A percentile compares a stretch with the other conserved stretches of the same genome.
Conservation (phyloP, 225 moss, liverwort and hornwort genomes). For the Climacium dendroides region DNA sequence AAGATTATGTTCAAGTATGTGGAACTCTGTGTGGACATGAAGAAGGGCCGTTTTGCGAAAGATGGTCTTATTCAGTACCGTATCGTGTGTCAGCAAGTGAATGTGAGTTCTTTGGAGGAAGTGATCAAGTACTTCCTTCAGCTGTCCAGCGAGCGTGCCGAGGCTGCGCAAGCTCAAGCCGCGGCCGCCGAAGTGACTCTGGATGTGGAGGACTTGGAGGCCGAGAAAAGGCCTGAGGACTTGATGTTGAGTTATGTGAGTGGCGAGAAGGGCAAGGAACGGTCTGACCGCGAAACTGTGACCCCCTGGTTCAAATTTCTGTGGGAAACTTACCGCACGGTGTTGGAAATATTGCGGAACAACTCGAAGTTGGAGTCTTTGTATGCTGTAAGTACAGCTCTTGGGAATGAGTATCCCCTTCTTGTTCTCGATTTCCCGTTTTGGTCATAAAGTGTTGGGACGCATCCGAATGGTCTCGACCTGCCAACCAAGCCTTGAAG, state of each 20-base stretch:
- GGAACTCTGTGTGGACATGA: slow-evolving; percentile 97
- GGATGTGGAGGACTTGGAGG: slow-evolving; percentile 90
- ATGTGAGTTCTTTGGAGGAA: slow-evolving; percentile 87
- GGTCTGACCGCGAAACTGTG: slow-evolving; percentile 87
- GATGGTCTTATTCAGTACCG: slow-evolving; percentile 96
- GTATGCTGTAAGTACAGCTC: slow-evolving; percentile 46
- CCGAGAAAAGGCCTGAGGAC: slow-evolving; percentile 94
- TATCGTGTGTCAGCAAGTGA: slow-evolving; percentile 97
- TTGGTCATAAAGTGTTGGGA: background rate
- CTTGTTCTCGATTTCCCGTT: background rate
- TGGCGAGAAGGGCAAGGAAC: slow-evolving; percentile 93
- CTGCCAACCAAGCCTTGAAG: too few species aligned
- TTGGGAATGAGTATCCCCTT: background rate
- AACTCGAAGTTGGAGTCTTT: slow-evolving; percentile 89
- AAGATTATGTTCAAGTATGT: slow-evolving; percentile 99
- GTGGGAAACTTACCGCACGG: slow-evolving; percentile 96
- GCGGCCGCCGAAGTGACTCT: slow-evolving; percentile 72
- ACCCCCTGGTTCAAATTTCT: slow-evolving; percentile 98
- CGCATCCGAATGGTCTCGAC: too few species aligned
- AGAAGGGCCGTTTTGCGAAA: slow-evolving; percentile 94
- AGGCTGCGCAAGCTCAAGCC: slow-evolving; percentile 72
- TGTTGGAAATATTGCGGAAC: slow-evolving; percentile 86
- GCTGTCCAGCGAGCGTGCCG: slow-evolving; percentile 90
- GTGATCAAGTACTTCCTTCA: slow-evolving; percentile 97
- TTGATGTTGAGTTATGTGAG: slow-evolving; percentile 98